Base-by-base conservation (phyloP, 805 yeast genomes). In the Komagataella populi region DNA sequence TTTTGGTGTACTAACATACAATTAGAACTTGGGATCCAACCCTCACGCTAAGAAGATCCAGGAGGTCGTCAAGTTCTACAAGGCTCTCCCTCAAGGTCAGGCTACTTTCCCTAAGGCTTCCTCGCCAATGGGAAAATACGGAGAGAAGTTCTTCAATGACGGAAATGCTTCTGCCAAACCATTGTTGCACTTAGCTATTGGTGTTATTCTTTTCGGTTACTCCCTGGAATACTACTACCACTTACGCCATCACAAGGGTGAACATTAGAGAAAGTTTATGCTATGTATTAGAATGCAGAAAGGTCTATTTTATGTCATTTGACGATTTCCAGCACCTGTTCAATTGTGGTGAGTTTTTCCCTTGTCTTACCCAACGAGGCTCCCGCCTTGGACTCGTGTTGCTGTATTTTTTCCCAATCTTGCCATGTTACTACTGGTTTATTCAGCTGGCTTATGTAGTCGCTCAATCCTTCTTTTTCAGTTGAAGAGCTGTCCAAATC, bases 1-100 rank as follows among this genome's bases (percentile, higher is more conserved):
- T n/a, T 24, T n/a, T 6, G 17, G n/a, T 36, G 5, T 30, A 46
- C 46, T 51, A 51, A 51, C 52, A 1, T 16, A 2, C 16, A 10
- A 53, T 54, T 67, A 83, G 84, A 90, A 88, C 84, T 76, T 93
- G 60, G 96, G 96, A 54, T 79, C 95, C 55, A 88, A 89, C 74
- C 96, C 97, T 64, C 85, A 91, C 63, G 98, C 98, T 62, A 87
- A 88, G 80, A 87, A 96, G 75, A 87, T 93, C 84, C 84, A 87
- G 59, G 86, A 87, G 69, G 96, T 91, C 63, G 97, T 91, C 63
- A 77, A 87, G 57, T 90, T 93, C 81, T 91, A 91, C 85, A 87
- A 91, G 76, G 83, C 88, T 61, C 81, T 91, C 63, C 99, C 99
- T 67, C 90, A 88, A 68, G 98, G 98, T 51, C 73, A 84, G 54